Conservation (phyloP, 306 rosid species). For the Aeschynomene evenia region DNA sequence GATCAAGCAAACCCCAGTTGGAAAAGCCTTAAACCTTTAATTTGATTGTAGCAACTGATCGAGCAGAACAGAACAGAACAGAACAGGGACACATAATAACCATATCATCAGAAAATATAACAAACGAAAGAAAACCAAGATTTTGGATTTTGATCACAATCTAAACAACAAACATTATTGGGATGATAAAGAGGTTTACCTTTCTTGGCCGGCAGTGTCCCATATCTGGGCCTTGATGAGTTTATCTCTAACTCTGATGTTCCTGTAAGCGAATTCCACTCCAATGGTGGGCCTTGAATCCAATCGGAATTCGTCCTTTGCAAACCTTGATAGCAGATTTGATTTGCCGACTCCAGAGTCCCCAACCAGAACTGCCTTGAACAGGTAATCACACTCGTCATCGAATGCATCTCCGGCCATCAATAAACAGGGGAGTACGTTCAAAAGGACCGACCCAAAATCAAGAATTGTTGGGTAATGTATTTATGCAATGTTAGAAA, state of each 20-base stretch:
- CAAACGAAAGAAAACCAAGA: neutral
- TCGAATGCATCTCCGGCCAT: constrained; percentile 71
- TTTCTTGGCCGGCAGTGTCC: constrained; percentile 99
- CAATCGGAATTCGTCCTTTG: constrained; percentile 74
- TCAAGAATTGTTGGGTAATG: neutral
- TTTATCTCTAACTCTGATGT: constrained; percentile 67
- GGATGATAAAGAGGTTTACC: constrained; percentile 30
- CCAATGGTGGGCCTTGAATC: constrained; percentile 94
- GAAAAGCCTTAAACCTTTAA: constrained; percentile 6
- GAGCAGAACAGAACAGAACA: too few species aligned
- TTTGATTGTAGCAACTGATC: neutral
- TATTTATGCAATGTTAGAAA: constrained; percentile 15
- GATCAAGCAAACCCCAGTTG: constrained; percentile 5
- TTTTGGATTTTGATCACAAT: neutral
- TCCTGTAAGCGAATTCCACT: constrained; percentile 91
- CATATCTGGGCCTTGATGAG: constrained; percentile 95
- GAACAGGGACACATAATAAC: neutral
- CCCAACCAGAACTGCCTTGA: constrained; percentile 84
- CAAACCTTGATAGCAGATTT: constrained; percentile 83
- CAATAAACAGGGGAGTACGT: neutral
- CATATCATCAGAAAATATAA: too few species aligned
- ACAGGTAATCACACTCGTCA: constrained; percentile 87
- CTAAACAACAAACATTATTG: neutral
- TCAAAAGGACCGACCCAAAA: neutral
- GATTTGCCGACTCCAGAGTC: constrained; percentile 97